These are phyloP conservation scores for Fraxinus albicans DNA, from an alignment of 305 asterid species.

Conservation along the genomic window DNA sequence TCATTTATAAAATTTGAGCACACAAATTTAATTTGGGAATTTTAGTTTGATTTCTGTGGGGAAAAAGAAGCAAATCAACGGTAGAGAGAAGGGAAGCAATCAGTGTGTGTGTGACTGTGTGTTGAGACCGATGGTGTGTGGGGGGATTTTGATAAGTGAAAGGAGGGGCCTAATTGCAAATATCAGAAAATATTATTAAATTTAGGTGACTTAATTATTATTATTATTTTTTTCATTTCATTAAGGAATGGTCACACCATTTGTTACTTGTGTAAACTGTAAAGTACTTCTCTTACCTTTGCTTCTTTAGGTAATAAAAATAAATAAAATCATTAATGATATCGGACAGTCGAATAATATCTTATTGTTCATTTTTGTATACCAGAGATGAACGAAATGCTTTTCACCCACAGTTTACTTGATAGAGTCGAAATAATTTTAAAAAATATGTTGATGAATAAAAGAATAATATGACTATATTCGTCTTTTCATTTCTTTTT, in stretches of 20 bases:
- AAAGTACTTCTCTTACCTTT: constrained; percentile 27
- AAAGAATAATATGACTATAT: neutral
- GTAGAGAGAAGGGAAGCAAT: constrained; percentile 30
- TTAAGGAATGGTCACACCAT: constrained; percentile 34
- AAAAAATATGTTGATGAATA: neutral
- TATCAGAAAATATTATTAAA: constrained; percentile 4
- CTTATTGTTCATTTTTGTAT: neutral
- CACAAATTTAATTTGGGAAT: constrained; percentile 13
- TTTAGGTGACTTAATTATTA: neutral
- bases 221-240: neutral
- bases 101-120: constrained; percentile 23
- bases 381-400: neutral
- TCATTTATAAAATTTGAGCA: neutral
- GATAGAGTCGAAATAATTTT: neutral
- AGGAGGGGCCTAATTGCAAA: constrained; percentile 44
- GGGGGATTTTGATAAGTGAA: constrained; percentile 63
- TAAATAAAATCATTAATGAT: neutral
- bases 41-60: neutral
- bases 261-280: constrained; percentile 42
- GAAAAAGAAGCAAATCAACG: constrained; percentile 26
- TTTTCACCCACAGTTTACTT: neutral
- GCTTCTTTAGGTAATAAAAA: constrained; percentile 6
- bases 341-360: neutral
- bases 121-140: constrained; percentile 43
- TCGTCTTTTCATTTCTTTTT: neutral